A percentile compares a stretch with the other conserved stretches of the same genome.
These are phyloP conservation scores for Globisporangium mamillatum DNA, from an alignment of 352 stramenopile genomes.

Conservation along the genomic window DNA sequence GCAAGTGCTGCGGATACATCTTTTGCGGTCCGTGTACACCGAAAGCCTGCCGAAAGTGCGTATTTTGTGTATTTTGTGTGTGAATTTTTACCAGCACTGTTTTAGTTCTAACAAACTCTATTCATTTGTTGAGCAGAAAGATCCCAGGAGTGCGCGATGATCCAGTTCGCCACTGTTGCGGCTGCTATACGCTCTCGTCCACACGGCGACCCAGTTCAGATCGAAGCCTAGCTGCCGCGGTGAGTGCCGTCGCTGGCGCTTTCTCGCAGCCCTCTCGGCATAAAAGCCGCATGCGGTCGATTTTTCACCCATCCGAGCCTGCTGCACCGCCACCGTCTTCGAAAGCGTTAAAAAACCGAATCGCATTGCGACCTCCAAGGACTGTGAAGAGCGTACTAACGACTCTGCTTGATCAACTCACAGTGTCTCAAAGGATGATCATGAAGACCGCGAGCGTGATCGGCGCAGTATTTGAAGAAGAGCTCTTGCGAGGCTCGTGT, in stretches of 20 bases:
- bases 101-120: not conserved
- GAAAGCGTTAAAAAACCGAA: slow-evolving; percentile 62
- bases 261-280: slow-evolving; percentile 29
- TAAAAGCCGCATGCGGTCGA: slow-evolving; percentile 54
- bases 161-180: slow-evolving; percentile 66
- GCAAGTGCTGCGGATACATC: slow-evolving; percentile 82
- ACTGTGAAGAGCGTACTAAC: slow-evolving; percentile 84
- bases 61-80: slow-evolving; percentile 7
- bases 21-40: slow-evolving; percentile 79
- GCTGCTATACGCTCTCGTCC: slow-evolving; percentile 76
- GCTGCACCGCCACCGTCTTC: slow-evolving; percentile 16
- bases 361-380: slow-evolving; percentile 64
- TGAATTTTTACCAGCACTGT: not conserved
- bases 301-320: slow-evolving; percentile 49
- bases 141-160: slow-evolving; percentile 55
- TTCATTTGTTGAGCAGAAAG: slow-evolving; percentile 34
- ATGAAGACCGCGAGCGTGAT: slow-evolving; percentile 88
- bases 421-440: slow-evolving; percentile 80
- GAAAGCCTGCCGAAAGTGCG: slow-evolving; percentile 65
- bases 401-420: slow-evolving; percentile 79
- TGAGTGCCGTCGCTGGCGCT: slow-evolving; percentile 18
- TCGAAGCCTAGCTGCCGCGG: slow-evolving; percentile 31
- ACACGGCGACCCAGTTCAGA: slow-evolving; percentile 62
- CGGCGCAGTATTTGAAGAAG: slow-evolving; percentile 70
- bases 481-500: slow-evolving; percentile 60